Evolutionary conservation across 2,329 filamentous ascomycete genomes (phyloP).

Genomic region (Microcyclospora pomicola): DNA sequence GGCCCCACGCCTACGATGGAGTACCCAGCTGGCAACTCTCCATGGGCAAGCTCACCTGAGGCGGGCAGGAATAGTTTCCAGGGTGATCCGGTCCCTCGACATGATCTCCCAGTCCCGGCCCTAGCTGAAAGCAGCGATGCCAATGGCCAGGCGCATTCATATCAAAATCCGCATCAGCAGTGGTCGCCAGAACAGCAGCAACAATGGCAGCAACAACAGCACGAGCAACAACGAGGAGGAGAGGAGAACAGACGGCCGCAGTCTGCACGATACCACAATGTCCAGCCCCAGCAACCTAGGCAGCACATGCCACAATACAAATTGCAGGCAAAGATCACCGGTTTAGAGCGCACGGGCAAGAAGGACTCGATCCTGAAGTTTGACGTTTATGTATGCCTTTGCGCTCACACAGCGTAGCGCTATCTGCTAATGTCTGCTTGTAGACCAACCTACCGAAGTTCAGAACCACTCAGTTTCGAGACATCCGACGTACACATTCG

Average conservation of each 20-base stretch:
- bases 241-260: constrained; percentile 18
- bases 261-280: constrained; percentile 19
- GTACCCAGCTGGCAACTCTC: constrained; percentile 47
- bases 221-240: constrained; percentile 20
- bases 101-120: constrained; percentile 17
- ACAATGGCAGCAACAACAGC: constrained; percentile 17
- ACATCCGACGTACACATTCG: constrained; percentile 86
- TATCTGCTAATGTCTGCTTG: constrained; percentile 8
- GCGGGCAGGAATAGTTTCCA: constrained; percentile 36
- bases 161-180: constrained; percentile 20
- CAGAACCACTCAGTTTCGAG: constrained; percentile 93
- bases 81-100: constrained; percentile 19
- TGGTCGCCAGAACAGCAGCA: constrained; percentile 21
- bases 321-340: constrained; percentile 88
- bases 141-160: constrained; percentile 4
- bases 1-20: constrained; percentile 40
- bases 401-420: neutral
- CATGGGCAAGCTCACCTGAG: constrained; percentile 49
- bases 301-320: constrained; percentile 37
- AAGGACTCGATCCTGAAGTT: constrained; percentile 93
- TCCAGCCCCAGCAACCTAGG: constrained; percentile 21
- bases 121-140: constrained; percentile 8
- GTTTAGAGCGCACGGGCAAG: constrained; percentile 79
- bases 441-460: constrained; percentile 98
- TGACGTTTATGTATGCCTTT: constrained; percentile 71